Conservation (phyloP, 2,329 filamentous ascomycete genomes). For the Penicillium sp. region DNA sequence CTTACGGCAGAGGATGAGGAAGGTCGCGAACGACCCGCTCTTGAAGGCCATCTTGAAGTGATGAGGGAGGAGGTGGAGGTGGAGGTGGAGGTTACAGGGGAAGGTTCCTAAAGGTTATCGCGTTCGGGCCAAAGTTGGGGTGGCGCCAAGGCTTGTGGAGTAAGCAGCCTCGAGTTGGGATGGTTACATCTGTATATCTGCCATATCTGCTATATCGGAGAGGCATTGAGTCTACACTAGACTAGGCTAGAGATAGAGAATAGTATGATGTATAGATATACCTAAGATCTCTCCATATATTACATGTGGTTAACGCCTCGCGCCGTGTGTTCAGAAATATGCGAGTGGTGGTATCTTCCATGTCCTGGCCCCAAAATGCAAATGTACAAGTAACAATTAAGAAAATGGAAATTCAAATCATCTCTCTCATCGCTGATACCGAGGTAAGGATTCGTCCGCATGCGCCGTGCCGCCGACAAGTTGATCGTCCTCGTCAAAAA, state of each 20-base stretch:
- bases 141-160: conserved; percentile 22
- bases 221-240: too few relatives aligned
- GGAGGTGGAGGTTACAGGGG: conserved; percentile 11
- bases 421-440: conserved; percentile 45
- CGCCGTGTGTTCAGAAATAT: conserved; percentile 23
- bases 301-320: conserved; percentile 26
- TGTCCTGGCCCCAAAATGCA: conserved; percentile 35
- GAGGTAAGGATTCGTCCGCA: conserved; percentile 47
- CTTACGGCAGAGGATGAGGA: conserved; percentile 94
- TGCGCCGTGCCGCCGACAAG: conserved; percentile 43
- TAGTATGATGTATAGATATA: neutral
- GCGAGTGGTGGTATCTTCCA: conserved; percentile 40
- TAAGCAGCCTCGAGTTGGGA: neutral
- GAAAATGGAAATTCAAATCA: conserved; percentile 13
- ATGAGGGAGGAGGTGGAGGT: neutral
- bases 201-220: too few relatives aligned
- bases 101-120: conserved; percentile 17
- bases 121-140: conserved; percentile 18
- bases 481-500: conserved; percentile 61
- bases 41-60: conserved; percentile 39
- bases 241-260: too few relatives aligned
- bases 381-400: conserved; percentile 25
- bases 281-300: conserved; percentile 12
- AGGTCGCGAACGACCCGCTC: conserved; percentile 81
- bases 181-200: neutral